Evolutionary conservation across 23 red algal species (phyloP), one percentile per base, ranked within the genome.

Genomic region (Chondrus crispus): DNA sequence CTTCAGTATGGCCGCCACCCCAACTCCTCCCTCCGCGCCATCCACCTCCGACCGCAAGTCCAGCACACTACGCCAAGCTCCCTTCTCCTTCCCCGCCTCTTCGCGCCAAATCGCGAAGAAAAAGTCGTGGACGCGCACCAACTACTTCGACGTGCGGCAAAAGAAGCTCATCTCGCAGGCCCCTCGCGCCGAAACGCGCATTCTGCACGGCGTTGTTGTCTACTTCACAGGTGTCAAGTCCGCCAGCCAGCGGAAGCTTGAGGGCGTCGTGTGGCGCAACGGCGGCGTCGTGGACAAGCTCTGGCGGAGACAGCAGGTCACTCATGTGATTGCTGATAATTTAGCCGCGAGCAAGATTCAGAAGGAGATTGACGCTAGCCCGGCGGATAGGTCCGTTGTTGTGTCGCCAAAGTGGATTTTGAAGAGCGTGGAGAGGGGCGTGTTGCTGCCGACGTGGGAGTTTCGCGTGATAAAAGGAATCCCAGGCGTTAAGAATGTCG

Each of bases 161-260:
- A 50, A 33, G 37, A 80, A 81, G 37, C 62, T 81, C 35, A 33
- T 54, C 9, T 46, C 74, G 12, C 88, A 92, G 58, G 88, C 88
- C 35, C 88, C 88, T 14, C 44, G 51, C n/a, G 74, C 88, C 52
- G 35, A 52, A 43, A 62, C 88, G 8, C 0, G 26, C 30, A 52
- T 92, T 51, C 51, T 92, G 32, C 71, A 83, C 20, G 60, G 75
- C 55, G 42, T 81, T 35, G 40, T 55, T 48, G 74, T 92, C 20
- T 92, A 92, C 63, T 92, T 81, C 52, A 92, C 88, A 75, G 77
- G 77, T 20, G 74, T 81, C 26, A 50, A 54, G 22, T 82, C 74
- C 26, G 48, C 41, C 52, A 88, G 84, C 50, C 88, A 92, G 58
- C 88, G 74, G 30, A 52, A 55, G 46, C 42, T 92, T 9, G 77